phyloP scores from a whole-genome alignment of 306 rosid genomes.

The Aeschynomene evenia region DNA sequence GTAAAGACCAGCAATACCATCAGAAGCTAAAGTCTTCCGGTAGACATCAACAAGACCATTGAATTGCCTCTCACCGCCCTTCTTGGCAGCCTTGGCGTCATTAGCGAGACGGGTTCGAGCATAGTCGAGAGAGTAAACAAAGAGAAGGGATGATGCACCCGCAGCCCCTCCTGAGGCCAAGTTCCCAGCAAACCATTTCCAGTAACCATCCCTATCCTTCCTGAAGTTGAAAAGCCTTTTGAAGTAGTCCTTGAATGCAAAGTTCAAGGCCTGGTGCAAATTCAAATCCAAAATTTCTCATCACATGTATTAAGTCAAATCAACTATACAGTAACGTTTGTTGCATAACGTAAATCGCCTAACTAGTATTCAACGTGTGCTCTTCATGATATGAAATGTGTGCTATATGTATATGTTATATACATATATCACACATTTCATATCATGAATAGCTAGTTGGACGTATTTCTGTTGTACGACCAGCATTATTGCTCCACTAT shows the following conservation, averaged over 20 bases:
- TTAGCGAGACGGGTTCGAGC: conserved; percentile 84
- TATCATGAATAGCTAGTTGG: too few species aligned
- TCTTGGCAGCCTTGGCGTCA: conserved; percentile 85
- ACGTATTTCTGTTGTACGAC: too few species aligned
- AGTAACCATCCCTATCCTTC: conserved; percentile 82
- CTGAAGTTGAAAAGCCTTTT: conserved; percentile 90
- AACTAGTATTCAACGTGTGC: too few species aligned
- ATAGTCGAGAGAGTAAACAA: conserved; percentile 80
- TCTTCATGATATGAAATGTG: too few species aligned
- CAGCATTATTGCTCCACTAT: too few species aligned
- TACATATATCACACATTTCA: too few species aligned
- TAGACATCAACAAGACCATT: conserved; percentile 77
- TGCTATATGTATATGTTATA: too few species aligned
- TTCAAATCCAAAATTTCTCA: conserved; percentile 16
- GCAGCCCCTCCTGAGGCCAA: conserved; percentile 90
- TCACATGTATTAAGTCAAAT: background rate
- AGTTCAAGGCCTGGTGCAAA: conserved; percentile 67
- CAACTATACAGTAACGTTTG: too few species aligned
- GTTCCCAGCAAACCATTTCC: conserved; percentile 93
- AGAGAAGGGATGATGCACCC: conserved; percentile 74
- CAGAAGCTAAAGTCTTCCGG: conserved; percentile 70
- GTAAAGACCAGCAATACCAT: conserved; percentile 83
- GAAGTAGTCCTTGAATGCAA: conserved; percentile 91
- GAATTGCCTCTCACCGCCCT: conserved; percentile 86
- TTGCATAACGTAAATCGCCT: too few species aligned